phyloP scores from a whole-genome alignment of 1,139 yeast species.

The Keqinozyma sinolaborantium region DNA sequence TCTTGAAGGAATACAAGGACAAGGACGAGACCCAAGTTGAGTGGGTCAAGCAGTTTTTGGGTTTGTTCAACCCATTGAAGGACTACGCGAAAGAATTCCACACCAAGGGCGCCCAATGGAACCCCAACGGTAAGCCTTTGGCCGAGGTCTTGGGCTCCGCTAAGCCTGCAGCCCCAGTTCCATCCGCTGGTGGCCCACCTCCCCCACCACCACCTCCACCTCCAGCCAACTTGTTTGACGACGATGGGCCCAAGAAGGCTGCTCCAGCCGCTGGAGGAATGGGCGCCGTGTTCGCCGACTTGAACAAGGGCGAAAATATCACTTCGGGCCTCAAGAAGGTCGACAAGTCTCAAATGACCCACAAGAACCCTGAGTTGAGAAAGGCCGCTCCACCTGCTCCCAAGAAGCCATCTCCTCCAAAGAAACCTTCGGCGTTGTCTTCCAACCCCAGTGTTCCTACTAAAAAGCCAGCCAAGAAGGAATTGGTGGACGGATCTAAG shows the following conservation, averaged over 20 bases:
- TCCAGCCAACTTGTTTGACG: slow-evolving; percentile 57
- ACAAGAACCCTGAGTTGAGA: slow-evolving; percentile 84
- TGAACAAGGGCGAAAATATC: slow-evolving; percentile 79
- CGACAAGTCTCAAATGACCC: slow-evolving; percentile 91
- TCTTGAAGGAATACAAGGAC: slow-evolving; percentile 78
- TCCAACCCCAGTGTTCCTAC: slow-evolving; percentile 22
- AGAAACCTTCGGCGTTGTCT: slow-evolving; percentile 66
- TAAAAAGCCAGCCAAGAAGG: slow-evolving; percentile 68
- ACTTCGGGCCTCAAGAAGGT: slow-evolving; percentile 89
- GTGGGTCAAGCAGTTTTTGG: slow-evolving; percentile 72
- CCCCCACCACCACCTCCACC: slow-evolving; percentile 78
- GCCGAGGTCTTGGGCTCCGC: slow-evolving; percentile 22
- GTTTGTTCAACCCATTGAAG: slow-evolving; percentile 65
- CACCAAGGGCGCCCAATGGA: slow-evolving; percentile 82
- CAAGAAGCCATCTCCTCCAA: slow-evolving; percentile 61
- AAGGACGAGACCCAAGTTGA: slow-evolving; percentile 62
- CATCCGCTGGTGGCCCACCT: slow-evolving; percentile 25
- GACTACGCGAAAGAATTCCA: slow-evolving; percentile 74
- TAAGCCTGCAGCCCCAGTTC: slow-evolving; percentile 15
- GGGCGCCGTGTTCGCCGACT: slow-evolving; percentile 87
- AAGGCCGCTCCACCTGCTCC: slow-evolving; percentile 37
- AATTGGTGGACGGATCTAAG: slow-evolving; percentile 73
- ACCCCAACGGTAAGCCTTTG: slow-evolving; percentile 48
- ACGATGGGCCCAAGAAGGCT: slow-evolving; percentile 23
- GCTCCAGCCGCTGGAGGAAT: slow-evolving; percentile 51